phyloP scores from a whole-genome alignment of 495 filamentous ascomycete species.

The Podospora tetraspora region DNA sequence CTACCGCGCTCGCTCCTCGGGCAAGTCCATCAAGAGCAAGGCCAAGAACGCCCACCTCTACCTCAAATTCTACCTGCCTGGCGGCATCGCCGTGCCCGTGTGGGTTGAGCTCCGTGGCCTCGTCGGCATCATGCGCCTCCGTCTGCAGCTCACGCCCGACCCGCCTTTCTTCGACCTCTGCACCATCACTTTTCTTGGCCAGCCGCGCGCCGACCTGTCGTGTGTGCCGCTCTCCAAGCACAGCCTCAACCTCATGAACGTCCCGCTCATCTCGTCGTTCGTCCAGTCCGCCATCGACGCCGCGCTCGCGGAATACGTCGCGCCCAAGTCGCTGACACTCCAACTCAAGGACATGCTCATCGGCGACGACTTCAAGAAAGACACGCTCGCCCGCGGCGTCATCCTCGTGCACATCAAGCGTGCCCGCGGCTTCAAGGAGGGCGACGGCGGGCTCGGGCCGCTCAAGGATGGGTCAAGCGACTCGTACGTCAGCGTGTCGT shows the following conservation, averaged over 20 bases:
- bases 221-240: constrained; percentile 62
- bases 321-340: constrained; percentile 65
- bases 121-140: constrained; percentile 58
- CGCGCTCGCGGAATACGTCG: constrained; percentile 65
- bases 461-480: constrained; percentile 59
- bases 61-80: constrained; percentile 62
- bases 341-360: constrained; percentile 69
- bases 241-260: constrained; percentile 63
- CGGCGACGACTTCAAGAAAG: constrained; percentile 72
- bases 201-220: constrained; percentile 63
- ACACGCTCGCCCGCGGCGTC: constrained; percentile 59
- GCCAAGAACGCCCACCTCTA: constrained; percentile 65
- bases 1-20: constrained; percentile 55
- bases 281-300: constrained; percentile 68
- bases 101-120: constrained; percentile 68
- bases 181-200: constrained; percentile 70
- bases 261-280: constrained; percentile 66
- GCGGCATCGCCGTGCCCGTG: constrained; percentile 54
- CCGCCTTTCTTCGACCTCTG: constrained; percentile 66
- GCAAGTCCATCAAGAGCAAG: constrained; percentile 52
- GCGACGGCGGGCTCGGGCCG: constrained; percentile 52
- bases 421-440: constrained; percentile 61
- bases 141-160: constrained; percentile 64
- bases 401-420: constrained; percentile 57
- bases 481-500: constrained; percentile 63